Evolutionary conservation across 768 basidiomycete species (phyloP).

Genomic region (Boletus reticuloceps): DNA sequence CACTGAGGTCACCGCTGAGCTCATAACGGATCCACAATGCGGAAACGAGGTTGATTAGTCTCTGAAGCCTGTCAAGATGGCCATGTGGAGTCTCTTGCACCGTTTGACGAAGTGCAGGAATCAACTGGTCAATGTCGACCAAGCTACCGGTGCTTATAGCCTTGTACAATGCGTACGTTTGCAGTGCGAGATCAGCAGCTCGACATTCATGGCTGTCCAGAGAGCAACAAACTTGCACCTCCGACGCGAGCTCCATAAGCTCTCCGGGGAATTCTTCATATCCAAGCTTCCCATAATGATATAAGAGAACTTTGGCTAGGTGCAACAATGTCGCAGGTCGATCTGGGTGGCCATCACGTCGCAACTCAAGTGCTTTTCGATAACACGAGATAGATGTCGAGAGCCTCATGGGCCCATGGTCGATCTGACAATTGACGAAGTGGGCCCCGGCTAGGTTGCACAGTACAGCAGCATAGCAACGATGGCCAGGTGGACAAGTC

Average conservation of each 20-base stretch:
- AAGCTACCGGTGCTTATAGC: not conserved
- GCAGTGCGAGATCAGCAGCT: not conserved
- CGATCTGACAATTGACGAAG: not conserved
- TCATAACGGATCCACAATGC: slow-evolving; percentile 6
- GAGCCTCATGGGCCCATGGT: not conserved
- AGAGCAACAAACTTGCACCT: not conserved
- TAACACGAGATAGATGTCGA: not conserved
- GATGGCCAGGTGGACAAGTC: not conserved
- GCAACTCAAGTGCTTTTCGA: slow-evolving; percentile 11
- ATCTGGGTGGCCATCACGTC: slow-evolving; percentile 3
- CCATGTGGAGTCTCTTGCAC: not conserved
- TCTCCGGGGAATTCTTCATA: not conserved
- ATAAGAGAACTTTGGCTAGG: not conserved
- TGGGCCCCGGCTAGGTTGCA: slow-evolving; percentile 9
- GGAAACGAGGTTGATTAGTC: slow-evolving; percentile 12
- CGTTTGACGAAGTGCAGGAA: not conserved
- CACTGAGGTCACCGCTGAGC: not conserved
- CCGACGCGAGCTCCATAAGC: not conserved
- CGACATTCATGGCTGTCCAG: not conserved
- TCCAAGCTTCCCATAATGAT: not conserved
- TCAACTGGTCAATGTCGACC: not conserved
- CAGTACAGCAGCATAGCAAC: not conserved
- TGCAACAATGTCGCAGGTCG: slow-evolving; percentile 1
- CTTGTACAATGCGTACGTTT: not conserved
- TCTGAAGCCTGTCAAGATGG: slow-evolving; percentile 4